Evolutionary conservation across 75 land plant genomes (phyloP), one percentile per base, ranked within the genome.

Genomic region (Pseudotsuga menziesii): DNA sequence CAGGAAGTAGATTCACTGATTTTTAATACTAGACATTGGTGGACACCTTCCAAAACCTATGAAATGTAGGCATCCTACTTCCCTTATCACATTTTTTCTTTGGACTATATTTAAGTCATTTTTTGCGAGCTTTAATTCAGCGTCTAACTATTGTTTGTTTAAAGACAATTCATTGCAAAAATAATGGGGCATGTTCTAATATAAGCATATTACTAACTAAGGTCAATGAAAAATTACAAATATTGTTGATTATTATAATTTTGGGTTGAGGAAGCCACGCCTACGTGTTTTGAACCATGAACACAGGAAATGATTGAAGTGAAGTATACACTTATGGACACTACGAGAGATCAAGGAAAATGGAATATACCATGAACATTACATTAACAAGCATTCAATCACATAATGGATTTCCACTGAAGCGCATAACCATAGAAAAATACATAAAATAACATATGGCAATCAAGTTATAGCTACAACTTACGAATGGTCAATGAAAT

Each of bases 11-110:
- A 94, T 87, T 74, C 80, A 57, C 58, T 91, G 39, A 56, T 91
- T 12, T 91, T 91, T 75, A 90, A 90, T 80, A 74, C 92, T 39
- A 91, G 93, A 16, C 93, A 91, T 22, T 91, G 93, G 93, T 91
- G 93, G 93, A 85, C 79, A 6, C 78, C 73, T 13, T 56, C 66
- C 4, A 91, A 91, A 81, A 83, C 89, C 16, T 91, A 84, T 66
- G 83, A 86, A 32, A 64, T 71, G 93, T 91, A 83, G 84, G 93
- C 26, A 74, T 58, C 29, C 78, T n/a, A 36, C 35, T 69, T 25
- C 15, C 59, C 61, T 74, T 74, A 2, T 22, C 32, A 6, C n/a
- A n/a, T 41, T 20, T 69, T 8, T 16, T 69, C 41, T 69, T 20
- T 69, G 52, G 23, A 29, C 5, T 32, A 64, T 35, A 36, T 35